Evolutionary conservation across 2,329 filamentous ascomycete species (phyloP), one percentile per base, ranked within the genome.

Genomic region (Volutella citrinella): DNA sequence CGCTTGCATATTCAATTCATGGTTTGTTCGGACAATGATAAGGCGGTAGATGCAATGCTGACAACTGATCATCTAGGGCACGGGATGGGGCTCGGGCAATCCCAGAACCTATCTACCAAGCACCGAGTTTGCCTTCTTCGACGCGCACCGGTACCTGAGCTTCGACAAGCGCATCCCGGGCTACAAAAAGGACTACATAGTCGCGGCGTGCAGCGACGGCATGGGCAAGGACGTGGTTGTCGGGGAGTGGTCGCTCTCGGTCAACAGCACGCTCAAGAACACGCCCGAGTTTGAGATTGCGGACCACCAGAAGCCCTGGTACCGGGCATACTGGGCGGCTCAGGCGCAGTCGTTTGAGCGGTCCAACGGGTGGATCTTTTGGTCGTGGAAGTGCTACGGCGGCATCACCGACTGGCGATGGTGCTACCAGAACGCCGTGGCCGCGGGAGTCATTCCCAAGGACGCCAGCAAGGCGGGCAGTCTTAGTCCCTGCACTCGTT

Each of bases 101-200:
- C 72, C 76, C 1, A 67, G 61, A 17, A 44, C 64, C 17, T 62
- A 59, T 31, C 59, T 80, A 8, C 52, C 63, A 4, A 59, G 63
- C 43, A 59, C 61, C 15, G 55, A 64, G 19, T 65, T 62, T 43
- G 61, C 70, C 10, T 69, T 69, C 19, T 82, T 70, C 46, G 76
- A 81, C 50, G 69, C 78, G 50, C 77, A 80, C 46, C 66, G 74
- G 14, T 82, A 80, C 51, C 55, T 76, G 17, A 79, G 78, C 48
- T 81, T 69, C 61, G 69, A 71, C 39, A 44, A 56, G 4, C 54
- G 55, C 14, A 60, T 77, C 16, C 34, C 57, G 2, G 57, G 63
- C 1, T 65, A 61, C 7, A 64, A 78, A 38, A 56, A 61, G 3
- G 64, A 60, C 7, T 81, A 80, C 42, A 62, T 82, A 24, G 36